Base-by-base conservation (phyloP, 2,329 filamentous ascomycete genomes). In the Intubia oerlemansii region DNA sequence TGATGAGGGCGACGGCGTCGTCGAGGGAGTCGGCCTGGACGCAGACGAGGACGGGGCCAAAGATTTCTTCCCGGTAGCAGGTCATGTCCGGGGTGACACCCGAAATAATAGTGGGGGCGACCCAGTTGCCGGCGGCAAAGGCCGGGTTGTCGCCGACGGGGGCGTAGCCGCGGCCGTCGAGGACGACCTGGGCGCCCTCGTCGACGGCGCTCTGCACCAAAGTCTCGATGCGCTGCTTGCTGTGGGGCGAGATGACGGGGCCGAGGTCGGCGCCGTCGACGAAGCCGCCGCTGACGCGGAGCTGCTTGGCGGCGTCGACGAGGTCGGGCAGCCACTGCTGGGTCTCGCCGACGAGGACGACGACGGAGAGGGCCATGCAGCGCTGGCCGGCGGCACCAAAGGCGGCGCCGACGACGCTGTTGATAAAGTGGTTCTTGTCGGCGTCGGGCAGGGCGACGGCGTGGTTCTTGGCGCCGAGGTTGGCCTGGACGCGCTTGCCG, bases 381-480 rank as follows among this genome's bases (percentile, higher is more conserved):
- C 79, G 62, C 57, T 88, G 79, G 22, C 79, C 79, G 17, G 79
- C 79, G 38, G 79, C 79, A 38, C 79, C 79, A 40, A 88, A 88
- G 13, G 79, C 79, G 20, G 79, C 79, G 38, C 79, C 79, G 5
- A 77, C 66, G 39, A 88, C 77, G 23, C 76, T 73, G 54, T 85
- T 85, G 42, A 88, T 56, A 38, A 81, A 78, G 43, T 84, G 76
- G 57, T 88, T 82, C 66, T 81, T 84, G 59, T 85, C 84, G 57
- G 71, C 76, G 56, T 88, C 79, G 12, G 79, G 79, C 34, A 85
- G 65, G 18, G 85, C 71, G 31, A 76, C 75, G 17, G 77, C 78
- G 49, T 88, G 79, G 60, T 88, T 88, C 65, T 88, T 88, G 39
- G 79, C 79, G 24, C 79, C 79, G 35, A 88, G 55, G 53, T 88